Percentiles rank a stretch among this genome's conserved stretches.
phyloP scores from a whole-genome alignment of 192 early-diverging fungal species.

The Coemansia sp. region DNA sequence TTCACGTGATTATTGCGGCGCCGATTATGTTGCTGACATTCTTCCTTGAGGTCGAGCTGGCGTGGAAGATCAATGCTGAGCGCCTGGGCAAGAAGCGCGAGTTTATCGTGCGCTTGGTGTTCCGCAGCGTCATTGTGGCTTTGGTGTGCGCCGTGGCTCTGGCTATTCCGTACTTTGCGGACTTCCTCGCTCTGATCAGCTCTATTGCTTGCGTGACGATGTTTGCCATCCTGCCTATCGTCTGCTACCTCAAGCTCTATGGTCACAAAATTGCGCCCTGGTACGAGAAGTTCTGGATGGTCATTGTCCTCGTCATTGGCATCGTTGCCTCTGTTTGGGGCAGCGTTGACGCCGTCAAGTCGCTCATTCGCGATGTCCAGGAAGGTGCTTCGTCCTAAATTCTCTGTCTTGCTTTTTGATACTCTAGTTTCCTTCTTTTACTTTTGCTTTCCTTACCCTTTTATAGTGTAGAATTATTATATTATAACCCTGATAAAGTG shows the following conservation, averaged over 20 bases:
- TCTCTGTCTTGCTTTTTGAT: background rate
- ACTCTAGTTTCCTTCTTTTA: too few species aligned
- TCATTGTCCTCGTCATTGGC: slow-evolving; percentile 59
- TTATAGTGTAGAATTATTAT: background rate
- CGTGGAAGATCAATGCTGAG: slow-evolving; percentile 54
- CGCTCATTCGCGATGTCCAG: slow-evolving; percentile 57
- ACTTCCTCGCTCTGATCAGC: slow-evolving; percentile 75
- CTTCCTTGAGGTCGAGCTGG: slow-evolving; percentile 65
- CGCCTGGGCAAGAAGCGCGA: slow-evolving; percentile 52
- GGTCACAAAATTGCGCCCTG: slow-evolving; percentile 55
- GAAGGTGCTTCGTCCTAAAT: background rate
- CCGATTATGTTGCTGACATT: slow-evolving; percentile 78
- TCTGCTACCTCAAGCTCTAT: slow-evolving; percentile 73
- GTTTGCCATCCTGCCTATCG: slow-evolving; percentile 73
- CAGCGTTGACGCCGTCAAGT: slow-evolving; percentile 65
- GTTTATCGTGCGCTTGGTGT: slow-evolving; percentile 55
- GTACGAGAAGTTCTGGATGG: slow-evolving; percentile 56
- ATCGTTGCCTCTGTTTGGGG: slow-evolving; percentile 66
- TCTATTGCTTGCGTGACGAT: slow-evolving; percentile 70
- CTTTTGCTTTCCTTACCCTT: too few species aligned
- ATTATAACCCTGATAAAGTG: background rate
- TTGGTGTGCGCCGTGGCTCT: slow-evolving; percentile 62
- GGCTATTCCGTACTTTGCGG: slow-evolving; percentile 76
- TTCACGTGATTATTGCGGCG: slow-evolving; percentile 78
- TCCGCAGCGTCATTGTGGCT: slow-evolving; percentile 61